These are phyloP conservation scores for Ramalina peruviana DNA, from an alignment of 495 filamentous ascomycete species.

Conservation along the genomic window DNA sequence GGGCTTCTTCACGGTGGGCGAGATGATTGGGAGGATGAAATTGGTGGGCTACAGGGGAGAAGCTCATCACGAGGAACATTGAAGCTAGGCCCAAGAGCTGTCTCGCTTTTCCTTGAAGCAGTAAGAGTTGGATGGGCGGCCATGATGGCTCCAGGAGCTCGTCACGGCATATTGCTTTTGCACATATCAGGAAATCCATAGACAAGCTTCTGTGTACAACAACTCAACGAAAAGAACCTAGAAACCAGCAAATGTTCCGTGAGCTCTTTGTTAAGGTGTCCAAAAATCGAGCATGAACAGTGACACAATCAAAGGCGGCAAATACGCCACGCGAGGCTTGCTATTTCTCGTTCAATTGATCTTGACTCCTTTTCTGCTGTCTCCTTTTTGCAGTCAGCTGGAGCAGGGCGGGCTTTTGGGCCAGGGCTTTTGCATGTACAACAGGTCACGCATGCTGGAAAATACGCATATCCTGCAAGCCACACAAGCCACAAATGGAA, in stretches of 20 bases:
- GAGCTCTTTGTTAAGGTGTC: background rate
- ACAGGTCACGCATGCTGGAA: too few relatives aligned
- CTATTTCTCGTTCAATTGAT: too few relatives aligned
- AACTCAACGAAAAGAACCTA: background rate
- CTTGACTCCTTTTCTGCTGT: too few relatives aligned
- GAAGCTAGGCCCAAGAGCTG: background rate
- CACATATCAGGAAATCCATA: constrained; percentile 13
- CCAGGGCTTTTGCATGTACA: too few relatives aligned
- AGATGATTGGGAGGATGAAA: constrained; percentile 92
- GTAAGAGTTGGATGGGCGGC: background rate
- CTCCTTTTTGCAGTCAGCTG: too few relatives aligned
- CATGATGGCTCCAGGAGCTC: background rate
- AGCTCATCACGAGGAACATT: constrained; percentile 21
- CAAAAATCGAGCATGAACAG: too few relatives aligned
- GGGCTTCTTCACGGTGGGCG: constrained; percentile 94
- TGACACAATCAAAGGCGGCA: too few relatives aligned
- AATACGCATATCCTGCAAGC: too few relatives aligned
- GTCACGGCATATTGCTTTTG: background rate
- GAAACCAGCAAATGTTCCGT: background rate
- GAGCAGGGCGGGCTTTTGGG: too few relatives aligned
- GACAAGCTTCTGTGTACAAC: constrained; percentile 14
- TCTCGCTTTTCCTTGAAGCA: background rate
- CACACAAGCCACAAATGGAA: too few relatives aligned
- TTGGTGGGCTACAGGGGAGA: constrained; percentile 81
- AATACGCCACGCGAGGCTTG: too few relatives aligned